Evolutionary conservation across 345 rosid genomes (phyloP).

Genomic region (Gossypium sturtianum): DNA sequence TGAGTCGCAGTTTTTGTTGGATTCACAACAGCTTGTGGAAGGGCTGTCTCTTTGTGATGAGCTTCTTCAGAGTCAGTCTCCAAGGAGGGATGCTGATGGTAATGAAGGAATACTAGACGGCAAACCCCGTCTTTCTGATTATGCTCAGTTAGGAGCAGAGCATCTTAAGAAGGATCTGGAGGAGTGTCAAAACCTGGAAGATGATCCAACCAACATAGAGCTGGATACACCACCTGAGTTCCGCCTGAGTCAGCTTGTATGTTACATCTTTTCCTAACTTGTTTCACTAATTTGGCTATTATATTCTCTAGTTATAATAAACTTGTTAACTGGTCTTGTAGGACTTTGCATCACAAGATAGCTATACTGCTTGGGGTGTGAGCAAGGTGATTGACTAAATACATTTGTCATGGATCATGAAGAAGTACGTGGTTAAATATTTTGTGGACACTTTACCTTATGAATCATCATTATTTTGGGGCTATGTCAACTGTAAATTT

Average conservation of each 20-base stretch:
- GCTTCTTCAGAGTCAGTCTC: constrained; percentile 73
- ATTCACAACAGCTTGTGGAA: constrained; percentile 92
- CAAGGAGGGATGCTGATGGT: constrained; percentile 41
- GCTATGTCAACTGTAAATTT: constrained; percentile 6
- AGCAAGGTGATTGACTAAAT: constrained; percentile 31
- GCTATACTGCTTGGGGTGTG: constrained; percentile 77
- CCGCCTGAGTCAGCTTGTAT: constrained; percentile 90
- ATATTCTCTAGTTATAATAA: neutral
- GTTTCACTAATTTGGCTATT: neutral
- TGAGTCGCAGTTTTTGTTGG: constrained; percentile 60
- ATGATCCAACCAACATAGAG: constrained; percentile 77
- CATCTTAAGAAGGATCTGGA: constrained; percentile 77
- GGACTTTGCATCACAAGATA: constrained; percentile 97
- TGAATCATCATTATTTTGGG: constrained; percentile 1
- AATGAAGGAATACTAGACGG: constrained; percentile 27
- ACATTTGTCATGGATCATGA: neutral
- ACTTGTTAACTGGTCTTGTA: constrained; percentile 10
- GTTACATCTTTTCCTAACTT: constrained; percentile 1
- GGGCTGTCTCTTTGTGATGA: constrained; percentile 83
- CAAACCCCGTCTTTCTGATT: constrained; percentile 65
- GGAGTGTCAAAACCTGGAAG: constrained; percentile 65
- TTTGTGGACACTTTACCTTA: neutral
- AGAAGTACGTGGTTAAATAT: neutral
- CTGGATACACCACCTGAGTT: constrained; percentile 92
- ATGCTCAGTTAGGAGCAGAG: constrained; percentile 66